Percentiles rank a stretch among this genome's conserved stretches.
phyloP scores from a whole-genome alignment of 108 stramenopile species.

The Craspedostauros australis region DNA sequence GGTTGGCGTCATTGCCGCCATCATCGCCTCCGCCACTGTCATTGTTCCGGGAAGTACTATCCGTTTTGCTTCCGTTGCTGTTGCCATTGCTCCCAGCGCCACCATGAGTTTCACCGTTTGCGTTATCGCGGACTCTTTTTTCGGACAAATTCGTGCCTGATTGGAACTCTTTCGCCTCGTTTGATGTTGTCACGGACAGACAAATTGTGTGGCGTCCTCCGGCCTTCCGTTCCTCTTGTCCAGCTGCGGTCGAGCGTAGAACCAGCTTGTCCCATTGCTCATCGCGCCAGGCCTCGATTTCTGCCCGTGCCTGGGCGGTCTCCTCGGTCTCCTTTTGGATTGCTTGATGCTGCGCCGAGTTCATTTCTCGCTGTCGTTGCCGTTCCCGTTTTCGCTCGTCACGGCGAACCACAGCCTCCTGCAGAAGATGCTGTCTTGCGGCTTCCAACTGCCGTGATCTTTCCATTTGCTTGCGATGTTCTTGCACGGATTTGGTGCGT shows the following conservation, averaged over 20 bases:
- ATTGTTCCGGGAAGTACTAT: background rate
- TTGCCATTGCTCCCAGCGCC: background rate
- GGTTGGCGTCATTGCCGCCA: background rate
- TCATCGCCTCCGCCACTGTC: background rate
- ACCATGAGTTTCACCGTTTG: too few species aligned
- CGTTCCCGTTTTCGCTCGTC: slow-evolving; percentile 12
- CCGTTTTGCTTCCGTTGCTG: background rate
- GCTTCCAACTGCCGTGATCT: background rate
- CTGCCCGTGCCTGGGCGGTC: slow-evolving; percentile 11
- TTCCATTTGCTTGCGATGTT: background rate
- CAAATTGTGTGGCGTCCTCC: background rate
- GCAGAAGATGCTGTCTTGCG: slow-evolving; percentile 1
- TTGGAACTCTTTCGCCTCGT: background rate
- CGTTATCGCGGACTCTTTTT: too few species aligned
- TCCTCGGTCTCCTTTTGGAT: slow-evolving; percentile 22
- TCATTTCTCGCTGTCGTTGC: background rate
- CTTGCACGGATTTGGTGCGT: slow-evolving; percentile 5
- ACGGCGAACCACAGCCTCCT: slow-evolving; percentile 7
- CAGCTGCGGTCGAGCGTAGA: slow-evolving; percentile 7
- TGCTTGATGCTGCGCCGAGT: background rate
- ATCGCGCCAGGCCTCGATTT: slow-evolving; percentile 32
- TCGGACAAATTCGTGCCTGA: background rate
- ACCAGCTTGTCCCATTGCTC: slow-evolving; percentile 25
- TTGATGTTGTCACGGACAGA: background rate
- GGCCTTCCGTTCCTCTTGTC: background rate